A percentile compares a stretch with the other conserved stretches of the same genome.
Evolutionary conservation across 2,329 filamentous ascomycete species (phyloP).

Genomic region (Ustulina deusta): DNA sequence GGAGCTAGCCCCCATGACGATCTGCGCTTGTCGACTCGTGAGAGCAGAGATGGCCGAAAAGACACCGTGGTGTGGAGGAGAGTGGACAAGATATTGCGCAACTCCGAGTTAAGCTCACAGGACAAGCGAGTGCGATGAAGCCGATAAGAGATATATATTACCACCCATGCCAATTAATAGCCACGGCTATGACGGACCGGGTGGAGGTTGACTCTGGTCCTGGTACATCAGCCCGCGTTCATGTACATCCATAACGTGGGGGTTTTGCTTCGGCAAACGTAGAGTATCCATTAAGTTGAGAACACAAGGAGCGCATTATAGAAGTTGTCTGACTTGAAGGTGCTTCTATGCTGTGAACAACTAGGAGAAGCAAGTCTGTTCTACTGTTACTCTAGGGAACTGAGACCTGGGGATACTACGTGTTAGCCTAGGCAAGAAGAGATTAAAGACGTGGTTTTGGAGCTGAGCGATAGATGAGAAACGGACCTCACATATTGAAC

Average conservation of each 20-base stretch:
- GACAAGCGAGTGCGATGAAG: constrained; percentile 26
- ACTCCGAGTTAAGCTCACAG: constrained; percentile 27
- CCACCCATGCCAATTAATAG: constrained; percentile 36
- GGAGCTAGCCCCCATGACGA: constrained; percentile 38
- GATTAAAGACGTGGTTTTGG: not conserved
- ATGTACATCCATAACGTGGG: constrained; percentile 31
- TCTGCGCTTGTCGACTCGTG: constrained; percentile 26
- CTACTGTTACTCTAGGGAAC: not conserved
- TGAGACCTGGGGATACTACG: constrained; percentile 1
- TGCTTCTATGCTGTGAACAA: constrained; percentile 4
- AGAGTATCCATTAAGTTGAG: constrained; percentile 29
- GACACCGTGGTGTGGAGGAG: constrained; percentile 43
- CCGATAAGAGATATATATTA: constrained; percentile 40
- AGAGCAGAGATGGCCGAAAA: constrained; percentile 41
- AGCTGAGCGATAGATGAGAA: constrained; percentile 2
- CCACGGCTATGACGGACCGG: constrained; percentile 42
- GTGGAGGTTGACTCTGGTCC: constrained; percentile 34
- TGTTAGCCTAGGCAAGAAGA: constrained; percentile 7
- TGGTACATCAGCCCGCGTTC: constrained; percentile 27
- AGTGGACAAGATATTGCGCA: constrained; percentile 41
- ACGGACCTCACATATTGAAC: constrained; percentile 3
- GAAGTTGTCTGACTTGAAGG: constrained; percentile 9
- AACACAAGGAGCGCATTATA: constrained; percentile 7
- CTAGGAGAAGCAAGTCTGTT: constrained; percentile 6
- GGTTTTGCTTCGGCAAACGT: constrained; percentile 34